Conservation (phyloP, 2,329 filamentous ascomycete genomes). For the Monilinia fructigena region DNA sequence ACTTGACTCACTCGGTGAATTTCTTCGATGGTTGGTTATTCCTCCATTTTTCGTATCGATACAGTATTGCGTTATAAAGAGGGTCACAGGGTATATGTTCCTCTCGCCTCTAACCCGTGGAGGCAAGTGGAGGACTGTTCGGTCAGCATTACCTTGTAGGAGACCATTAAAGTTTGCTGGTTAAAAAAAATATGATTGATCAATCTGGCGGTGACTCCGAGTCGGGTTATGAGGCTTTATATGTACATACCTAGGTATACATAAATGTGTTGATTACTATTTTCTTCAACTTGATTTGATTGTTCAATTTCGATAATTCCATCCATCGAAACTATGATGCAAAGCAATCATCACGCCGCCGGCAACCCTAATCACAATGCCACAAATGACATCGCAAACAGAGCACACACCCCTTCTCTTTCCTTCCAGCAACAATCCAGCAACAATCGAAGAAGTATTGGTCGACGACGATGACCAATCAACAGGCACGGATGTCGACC, state of each 20-base stretch:
- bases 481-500: conserved; percentile 45
- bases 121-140: not conserved
- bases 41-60: not conserved
- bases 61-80: not conserved
- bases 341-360: not conserved
- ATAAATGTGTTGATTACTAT: not conserved
- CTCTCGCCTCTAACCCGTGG: not conserved
- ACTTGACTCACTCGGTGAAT: conserved; percentile 6
- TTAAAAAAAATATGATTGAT: conserved; percentile 3
- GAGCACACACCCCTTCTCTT: conserved; percentile 24
- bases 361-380: not conserved
- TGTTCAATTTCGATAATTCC: not conserved
- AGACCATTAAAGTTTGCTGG: not conserved
- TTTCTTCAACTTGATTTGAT: not conserved
- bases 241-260: not conserved
- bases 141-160: not conserved
- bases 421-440: conserved; percentile 23
- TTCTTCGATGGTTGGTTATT: too few species aligned
- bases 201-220: conserved; percentile 4
- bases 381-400: not conserved
- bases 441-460: conserved; percentile 8
- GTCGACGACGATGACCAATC: conserved; percentile 26
- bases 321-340: not conserved
- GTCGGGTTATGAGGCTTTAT: not conserved
- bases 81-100: conserved; percentile 10